A percentile compares a stretch with the other conserved stretches of the same genome.
Conservation (phyloP, 2,329 filamentous ascomycete genomes). For the Paecilomyces variotii region DNA sequence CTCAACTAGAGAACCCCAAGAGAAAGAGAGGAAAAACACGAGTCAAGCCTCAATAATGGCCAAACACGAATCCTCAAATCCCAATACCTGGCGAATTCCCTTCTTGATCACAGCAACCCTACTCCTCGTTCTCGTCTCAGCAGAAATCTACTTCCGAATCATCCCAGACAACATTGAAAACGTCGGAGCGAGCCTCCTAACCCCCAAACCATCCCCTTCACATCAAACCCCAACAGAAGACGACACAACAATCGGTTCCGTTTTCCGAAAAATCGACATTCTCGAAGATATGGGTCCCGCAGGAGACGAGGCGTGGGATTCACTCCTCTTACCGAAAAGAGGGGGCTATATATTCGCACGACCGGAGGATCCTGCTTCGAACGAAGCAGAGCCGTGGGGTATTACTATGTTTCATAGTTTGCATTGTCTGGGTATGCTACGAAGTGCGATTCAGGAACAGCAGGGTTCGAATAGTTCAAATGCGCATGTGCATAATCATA, state of each 20-base stretch:
- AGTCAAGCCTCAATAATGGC: not conserved
- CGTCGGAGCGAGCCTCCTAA: not conserved
- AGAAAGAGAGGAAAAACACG: not conserved
- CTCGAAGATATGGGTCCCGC: constrained; percentile 2
- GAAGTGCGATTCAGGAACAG: constrained; percentile 1
- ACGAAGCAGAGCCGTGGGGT: constrained; percentile 3
- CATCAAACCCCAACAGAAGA: not conserved
- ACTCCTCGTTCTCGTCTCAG: not conserved
- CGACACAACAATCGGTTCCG: not conserved
- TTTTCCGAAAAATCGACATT: not conserved
- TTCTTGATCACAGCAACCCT: not conserved
- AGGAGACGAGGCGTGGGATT: constrained; percentile 2
- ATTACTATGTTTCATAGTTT: constrained; percentile 6
- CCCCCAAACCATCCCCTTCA: not conserved
- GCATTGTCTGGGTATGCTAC: constrained; percentile 5
- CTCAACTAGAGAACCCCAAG: no score
- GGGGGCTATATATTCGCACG: constrained; percentile 1
- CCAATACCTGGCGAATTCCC: not conserved
- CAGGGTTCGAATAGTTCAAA: not conserved
- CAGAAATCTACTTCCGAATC: not conserved
- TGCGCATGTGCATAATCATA: not conserved
- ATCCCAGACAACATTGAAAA: not conserved
- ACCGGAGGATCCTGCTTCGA: not conserved
- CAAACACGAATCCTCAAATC: not conserved
- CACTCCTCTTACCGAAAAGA: not conserved